Evolutionary conservation across 2,329 filamentous ascomycete species (phyloP).

Genomic region (Aspergillus quadrilineatus): DNA sequence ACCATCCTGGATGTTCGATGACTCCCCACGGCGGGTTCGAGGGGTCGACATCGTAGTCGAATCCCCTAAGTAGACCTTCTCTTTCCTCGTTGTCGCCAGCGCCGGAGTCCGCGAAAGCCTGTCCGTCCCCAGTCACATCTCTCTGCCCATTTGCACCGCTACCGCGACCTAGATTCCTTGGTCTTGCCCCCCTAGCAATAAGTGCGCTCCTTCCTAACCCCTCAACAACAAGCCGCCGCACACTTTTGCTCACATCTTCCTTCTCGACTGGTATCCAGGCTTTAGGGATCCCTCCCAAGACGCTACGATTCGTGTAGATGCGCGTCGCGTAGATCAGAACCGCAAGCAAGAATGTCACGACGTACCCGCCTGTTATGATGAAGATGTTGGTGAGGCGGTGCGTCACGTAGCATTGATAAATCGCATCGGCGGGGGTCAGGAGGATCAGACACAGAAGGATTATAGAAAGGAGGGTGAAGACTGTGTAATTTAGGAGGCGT

Average conservation of each 20-base stretch:
- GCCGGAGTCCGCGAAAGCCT: neutral
- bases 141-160: constrained; percentile 41
- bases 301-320: constrained; percentile 81
- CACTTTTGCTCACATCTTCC: constrained; percentile 72
- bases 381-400: constrained; percentile 75
- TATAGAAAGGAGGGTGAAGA: constrained; percentile 74
- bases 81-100: constrained; percentile 23
- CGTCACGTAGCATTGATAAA: constrained; percentile 71
- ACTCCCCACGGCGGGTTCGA: constrained; percentile 69
- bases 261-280: constrained; percentile 82
- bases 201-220: constrained; percentile 74
- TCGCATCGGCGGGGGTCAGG: constrained; percentile 75
- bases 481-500: constrained; percentile 69
- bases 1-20: constrained; percentile 88
- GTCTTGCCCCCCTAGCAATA: constrained; percentile 75
- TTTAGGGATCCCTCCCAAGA: constrained; percentile 80
- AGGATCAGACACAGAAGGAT: constrained; percentile 71
- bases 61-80: constrained; percentile 28
- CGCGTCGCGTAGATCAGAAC: constrained; percentile 76
- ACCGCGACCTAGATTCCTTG: constrained; percentile 44
- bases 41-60: constrained; percentile 26
- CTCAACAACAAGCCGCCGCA: constrained; percentile 72
- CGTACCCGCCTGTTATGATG: constrained; percentile 73
- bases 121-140: neutral
- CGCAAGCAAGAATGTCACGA: constrained; percentile 68